Base-by-base conservation (phyloP, 208 protist genomes). In the Wallacemonas sp. region DNA sequence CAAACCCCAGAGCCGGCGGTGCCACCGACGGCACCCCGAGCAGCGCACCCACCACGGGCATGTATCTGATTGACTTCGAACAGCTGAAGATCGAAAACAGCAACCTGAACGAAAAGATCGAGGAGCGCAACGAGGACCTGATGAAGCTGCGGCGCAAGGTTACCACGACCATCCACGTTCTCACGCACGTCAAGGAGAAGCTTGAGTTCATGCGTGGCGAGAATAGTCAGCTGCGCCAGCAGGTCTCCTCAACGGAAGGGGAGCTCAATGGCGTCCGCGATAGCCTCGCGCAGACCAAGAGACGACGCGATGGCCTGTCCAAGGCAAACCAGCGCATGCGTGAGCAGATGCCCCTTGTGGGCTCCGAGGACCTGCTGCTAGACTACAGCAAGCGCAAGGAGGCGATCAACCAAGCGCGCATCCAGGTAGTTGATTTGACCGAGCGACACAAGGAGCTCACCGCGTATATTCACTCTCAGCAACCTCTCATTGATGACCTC, bases 51-150 rank as follows among this genome's bases (percentile, higher is more conserved):
- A 84, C 89, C 45, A 88, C 97, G 29, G 92, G 89, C 57, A 95
- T 99, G 74, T 97, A 99, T 61, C 81, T 98, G 8, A 99, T 99
- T 65, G 98, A 99, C 83, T 99, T 99, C 83, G 98, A 99, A 79
- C 98, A 99, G 84, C 86, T 99, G 11, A 99, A 99, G 72, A 99
- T 99, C 49, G 98, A 99, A 70, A 99, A 99, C 74, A 97, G 97
- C 12, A 99, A 97, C 52, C 89, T 99, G 4, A 98, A 97, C 68
- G 98, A 99, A 67, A 99, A 99, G 76, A 99, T 99, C 66, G 98
- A 99, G 70, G 98, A 99, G 86, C 87, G 98, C 36, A 98, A 98
- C 72, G 97, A 99, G 66, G 98, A 99, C 70, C 77, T 99, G 22
- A 84, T 97, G 57, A 98, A 98, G 79, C 85, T 99, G 50, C 83